Evolutionary conservation across 164 flowering plant genomes (phyloP).

Genomic region (Brasenia schreberi): DNA sequence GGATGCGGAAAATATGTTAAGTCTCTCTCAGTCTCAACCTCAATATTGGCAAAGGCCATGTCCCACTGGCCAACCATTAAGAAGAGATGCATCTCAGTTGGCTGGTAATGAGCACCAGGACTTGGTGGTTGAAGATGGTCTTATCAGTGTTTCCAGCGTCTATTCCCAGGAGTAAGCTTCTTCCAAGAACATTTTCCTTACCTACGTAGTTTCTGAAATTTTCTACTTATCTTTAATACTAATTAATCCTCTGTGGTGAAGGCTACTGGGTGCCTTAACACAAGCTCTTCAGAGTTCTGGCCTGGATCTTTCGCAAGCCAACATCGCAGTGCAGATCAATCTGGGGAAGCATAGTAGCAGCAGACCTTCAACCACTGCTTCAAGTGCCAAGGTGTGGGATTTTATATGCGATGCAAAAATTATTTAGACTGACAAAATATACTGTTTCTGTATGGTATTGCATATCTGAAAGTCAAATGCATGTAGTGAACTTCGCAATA

Average conservation of each 20-base stretch:
- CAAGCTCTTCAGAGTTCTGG: constrained; percentile 81
- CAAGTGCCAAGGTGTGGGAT: constrained; percentile 33
- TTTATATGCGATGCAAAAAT: too few relatives aligned
- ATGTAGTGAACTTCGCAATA: too few relatives aligned
- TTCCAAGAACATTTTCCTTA: constrained; percentile 7
- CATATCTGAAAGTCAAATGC: too few relatives aligned
- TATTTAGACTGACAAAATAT: too few relatives aligned
- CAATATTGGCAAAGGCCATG: constrained; percentile 17
- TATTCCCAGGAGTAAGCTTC: constrained; percentile 67
- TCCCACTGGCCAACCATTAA: constrained; percentile 24
- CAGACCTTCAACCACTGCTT: constrained; percentile 15
- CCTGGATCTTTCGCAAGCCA: constrained; percentile 78
- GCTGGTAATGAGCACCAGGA: constrained; percentile 36
- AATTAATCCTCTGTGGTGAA: constrained; percentile 14
- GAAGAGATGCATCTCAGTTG: constrained; percentile 14
- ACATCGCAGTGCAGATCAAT: constrained; percentile 84
- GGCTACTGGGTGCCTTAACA: constrained; percentile 68
- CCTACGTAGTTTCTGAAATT: neutral
- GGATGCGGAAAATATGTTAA: constrained; percentile 17
- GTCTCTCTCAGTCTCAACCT: constrained; percentile 8
- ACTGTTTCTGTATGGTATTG: too few relatives aligned
- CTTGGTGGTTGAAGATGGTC: constrained; percentile 71
- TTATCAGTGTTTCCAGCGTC: constrained; percentile 62
- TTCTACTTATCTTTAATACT: neutral
- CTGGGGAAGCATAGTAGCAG: constrained; percentile 53